Percentiles rank a stretch among this genome's conserved stretches.
These are phyloP conservation scores for Lactifluus subvellereus DNA, from an alignment of 768 basidiomycete species.

Conservation along the genomic window DNA sequence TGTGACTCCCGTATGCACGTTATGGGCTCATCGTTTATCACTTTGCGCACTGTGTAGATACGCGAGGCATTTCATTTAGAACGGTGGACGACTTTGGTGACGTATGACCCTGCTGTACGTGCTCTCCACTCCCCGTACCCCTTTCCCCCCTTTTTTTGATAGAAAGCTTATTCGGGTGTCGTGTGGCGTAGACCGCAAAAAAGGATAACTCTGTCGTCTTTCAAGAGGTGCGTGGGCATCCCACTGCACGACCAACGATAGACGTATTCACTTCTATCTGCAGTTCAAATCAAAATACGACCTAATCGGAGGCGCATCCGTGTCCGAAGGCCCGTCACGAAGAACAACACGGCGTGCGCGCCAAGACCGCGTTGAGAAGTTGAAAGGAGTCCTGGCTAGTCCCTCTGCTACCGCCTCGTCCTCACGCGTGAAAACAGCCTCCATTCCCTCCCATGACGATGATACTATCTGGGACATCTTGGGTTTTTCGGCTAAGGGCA, in stretches of 20 bases:
- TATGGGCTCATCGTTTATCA: not conserved
- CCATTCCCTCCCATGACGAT: conserved; percentile 23
- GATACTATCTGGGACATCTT: conserved; percentile 33
- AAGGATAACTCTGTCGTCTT: conserved; percentile 67
- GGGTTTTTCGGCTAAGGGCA: conserved; percentile 28
- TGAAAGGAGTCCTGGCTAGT: conserved; percentile 31
- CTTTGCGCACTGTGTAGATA: conserved; percentile 40
- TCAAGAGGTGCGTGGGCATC: conserved; percentile 48
- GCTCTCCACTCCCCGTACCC: not conserved
- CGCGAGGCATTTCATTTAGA: conserved; percentile 89
- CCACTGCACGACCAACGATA: not conserved
- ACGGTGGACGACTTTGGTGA: conserved; percentile 66
- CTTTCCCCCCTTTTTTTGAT: not conserved
- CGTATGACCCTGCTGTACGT: conserved; percentile 69
- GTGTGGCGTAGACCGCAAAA: conserved; percentile 54
- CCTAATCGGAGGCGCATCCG: conserved; percentile 44
- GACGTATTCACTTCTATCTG: not conserved
- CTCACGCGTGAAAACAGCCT: conserved; percentile 2
- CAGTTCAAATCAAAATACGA: conserved; percentile 62
- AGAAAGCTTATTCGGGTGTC: not conserved
- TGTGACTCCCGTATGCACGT: not conserved
- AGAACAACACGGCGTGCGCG: conserved; percentile 58
- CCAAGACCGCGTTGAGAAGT: conserved; percentile 46
- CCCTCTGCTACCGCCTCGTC: conserved; percentile 24
- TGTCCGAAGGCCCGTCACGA: conserved; percentile 40